These are phyloP conservation scores for Lagenaria siceraria DNA, from an alignment of 306 rosid species.

Conservation along the genomic window DNA sequence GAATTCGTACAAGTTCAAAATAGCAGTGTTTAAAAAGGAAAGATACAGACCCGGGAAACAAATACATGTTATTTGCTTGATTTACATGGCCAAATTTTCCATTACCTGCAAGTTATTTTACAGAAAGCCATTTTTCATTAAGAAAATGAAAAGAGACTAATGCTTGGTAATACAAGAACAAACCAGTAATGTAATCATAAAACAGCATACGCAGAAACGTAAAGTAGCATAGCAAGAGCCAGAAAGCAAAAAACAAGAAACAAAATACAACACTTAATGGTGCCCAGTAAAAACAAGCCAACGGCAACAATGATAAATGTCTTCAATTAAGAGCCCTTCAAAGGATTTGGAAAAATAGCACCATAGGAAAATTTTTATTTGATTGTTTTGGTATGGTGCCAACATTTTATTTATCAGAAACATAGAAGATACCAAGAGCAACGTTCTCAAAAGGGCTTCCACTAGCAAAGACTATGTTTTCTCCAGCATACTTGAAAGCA, in stretches of 20 bases:
- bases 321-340: too few relatives aligned
- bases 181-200: too few relatives aligned
- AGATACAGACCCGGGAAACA: slow-evolving; percentile 81
- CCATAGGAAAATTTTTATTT: not conserved
- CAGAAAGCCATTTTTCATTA: not conserved
- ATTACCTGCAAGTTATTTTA: slow-evolving; percentile 37
- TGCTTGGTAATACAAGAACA: too few relatives aligned
- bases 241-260: too few relatives aligned
- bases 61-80: slow-evolving; percentile 99
- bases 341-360: too few relatives aligned
- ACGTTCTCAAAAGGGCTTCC: slow-evolving; percentile 95
- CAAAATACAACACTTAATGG: too few relatives aligned
- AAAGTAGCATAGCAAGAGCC: too few relatives aligned
- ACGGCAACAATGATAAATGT: too few relatives aligned
- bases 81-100: slow-evolving; percentile 87
- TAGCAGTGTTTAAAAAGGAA: slow-evolving; percentile 1
- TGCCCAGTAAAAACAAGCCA: too few relatives aligned
- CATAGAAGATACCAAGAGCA: slow-evolving; percentile 50
- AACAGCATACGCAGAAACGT: too few relatives aligned
- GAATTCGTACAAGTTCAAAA: not conserved
- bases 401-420: slow-evolving; percentile 12
- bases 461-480: slow-evolving; percentile 79
- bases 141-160: too few relatives aligned
- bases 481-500: slow-evolving; percentile 89
- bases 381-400: not conserved